Evolutionary conservation across 225 moss, liverwort and hornwort genomes (phyloP).

Genomic region (Physcomitrellopsis africana): DNA sequence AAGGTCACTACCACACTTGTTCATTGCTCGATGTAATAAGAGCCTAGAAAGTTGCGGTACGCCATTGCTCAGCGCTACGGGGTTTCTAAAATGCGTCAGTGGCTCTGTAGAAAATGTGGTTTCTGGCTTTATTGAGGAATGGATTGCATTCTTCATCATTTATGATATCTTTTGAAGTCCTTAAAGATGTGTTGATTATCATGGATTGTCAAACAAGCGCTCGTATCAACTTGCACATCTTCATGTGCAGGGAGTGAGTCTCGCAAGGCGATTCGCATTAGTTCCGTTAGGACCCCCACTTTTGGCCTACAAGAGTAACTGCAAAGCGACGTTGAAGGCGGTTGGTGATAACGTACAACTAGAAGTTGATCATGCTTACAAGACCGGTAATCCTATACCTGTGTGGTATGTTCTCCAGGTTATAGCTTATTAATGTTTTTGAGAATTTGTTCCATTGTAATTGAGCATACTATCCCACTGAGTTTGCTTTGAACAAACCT

Average conservation of each 20-base stretch:
- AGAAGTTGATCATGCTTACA: conserved; percentile 89
- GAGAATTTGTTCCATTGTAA: not conserved
- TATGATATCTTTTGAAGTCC: conserved; percentile 1
- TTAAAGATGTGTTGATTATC: no score
- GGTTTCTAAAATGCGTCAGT: conserved; percentile 1
- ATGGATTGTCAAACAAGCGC: not conserved
- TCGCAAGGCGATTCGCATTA: conserved; percentile 92
- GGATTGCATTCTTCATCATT: conserved; percentile 14
- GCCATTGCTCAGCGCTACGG: not conserved
- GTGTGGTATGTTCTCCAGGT: conserved; percentile 70
- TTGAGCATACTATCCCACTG: conserved; percentile 8
- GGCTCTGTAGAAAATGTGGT: not conserved
- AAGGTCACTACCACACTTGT: not conserved
- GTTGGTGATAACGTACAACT: conserved; percentile 76
- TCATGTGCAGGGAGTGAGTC: conserved; percentile 82
- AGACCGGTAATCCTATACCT: conserved; percentile 87
- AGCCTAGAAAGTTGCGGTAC: conserved; percentile 7
- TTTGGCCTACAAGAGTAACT: conserved; percentile 88
- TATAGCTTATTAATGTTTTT: conserved; percentile 6
- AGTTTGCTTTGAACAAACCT: conserved; percentile 15
- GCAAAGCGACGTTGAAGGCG: conserved; percentile 95
- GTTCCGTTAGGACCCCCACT: conserved; percentile 98
- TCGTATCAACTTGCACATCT: conserved; percentile 4
- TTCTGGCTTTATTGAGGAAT: conserved; percentile 22
- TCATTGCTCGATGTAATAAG: conserved; percentile 13